Percentiles rank a stretch among this genome's conserved stretches.
Evolutionary conservation across 345 rosid genomes (phyloP).

Genomic region (Corchorus olitorius): DNA sequence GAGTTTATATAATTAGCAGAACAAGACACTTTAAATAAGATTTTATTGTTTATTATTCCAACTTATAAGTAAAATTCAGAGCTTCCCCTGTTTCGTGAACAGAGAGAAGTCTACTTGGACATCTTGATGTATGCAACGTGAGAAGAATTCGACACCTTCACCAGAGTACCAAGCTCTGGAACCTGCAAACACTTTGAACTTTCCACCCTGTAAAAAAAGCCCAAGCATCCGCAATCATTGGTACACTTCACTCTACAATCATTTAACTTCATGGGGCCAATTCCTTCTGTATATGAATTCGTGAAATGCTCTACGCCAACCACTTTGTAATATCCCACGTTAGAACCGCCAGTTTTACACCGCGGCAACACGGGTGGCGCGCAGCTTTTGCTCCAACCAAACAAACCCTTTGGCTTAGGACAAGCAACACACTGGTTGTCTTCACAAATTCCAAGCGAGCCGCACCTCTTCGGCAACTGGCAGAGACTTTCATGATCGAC

Average conservation of each 20-base stretch:
- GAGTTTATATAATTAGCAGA: no score
- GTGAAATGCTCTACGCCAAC: slow-evolving; percentile 10
- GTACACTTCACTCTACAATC: slow-evolving; percentile 39
- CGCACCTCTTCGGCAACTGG: background rate
- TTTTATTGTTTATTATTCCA: no score
- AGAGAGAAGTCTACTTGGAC: slow-evolving; percentile 1
- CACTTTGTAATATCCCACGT: slow-evolving; percentile 15
- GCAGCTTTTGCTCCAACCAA: slow-evolving; percentile 15
- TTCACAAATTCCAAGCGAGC: slow-evolving; percentile 5
- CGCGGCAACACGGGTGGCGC: background rate
- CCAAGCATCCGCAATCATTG: slow-evolving; percentile 38
- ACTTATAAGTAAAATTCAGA: no score
- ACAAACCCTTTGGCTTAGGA: background rate
- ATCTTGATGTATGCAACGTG: slow-evolving; percentile 15
- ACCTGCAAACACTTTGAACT: slow-evolving; percentile 29
- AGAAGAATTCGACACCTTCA: background rate
- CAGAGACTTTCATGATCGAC: background rate
- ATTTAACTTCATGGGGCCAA: slow-evolving; percentile 26
- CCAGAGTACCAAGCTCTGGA: slow-evolving; percentile 15
- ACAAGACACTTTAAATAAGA: no score
- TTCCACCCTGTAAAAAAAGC: slow-evolving; percentile 30
- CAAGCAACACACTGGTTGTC: slow-evolving; percentile 12
- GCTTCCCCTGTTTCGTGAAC: background rate
- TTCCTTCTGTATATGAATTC: slow-evolving; percentile 16
- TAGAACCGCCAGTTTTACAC: background rate